Evolutionary conservation across 2,329 filamentous ascomycete species (phyloP).

Genomic region (Leptographium procerum): DNA sequence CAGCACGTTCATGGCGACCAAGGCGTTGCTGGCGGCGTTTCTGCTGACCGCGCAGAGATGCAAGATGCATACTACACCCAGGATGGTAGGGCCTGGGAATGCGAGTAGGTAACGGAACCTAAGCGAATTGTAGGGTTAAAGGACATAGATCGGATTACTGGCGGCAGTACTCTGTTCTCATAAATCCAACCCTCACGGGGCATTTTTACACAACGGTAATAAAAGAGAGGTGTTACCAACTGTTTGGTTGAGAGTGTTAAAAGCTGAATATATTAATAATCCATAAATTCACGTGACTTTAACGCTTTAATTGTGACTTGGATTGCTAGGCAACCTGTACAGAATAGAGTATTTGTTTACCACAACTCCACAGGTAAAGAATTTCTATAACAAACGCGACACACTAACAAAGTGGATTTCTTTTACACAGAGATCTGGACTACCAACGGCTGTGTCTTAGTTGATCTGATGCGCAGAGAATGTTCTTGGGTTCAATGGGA

Average conservation of each 20-base stretch:
- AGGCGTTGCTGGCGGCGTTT: slow-evolving; percentile 28
- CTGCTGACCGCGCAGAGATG: slow-evolving; percentile 23
- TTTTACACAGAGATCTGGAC: too few species aligned
- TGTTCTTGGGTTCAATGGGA: not conserved
- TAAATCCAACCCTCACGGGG: too few species aligned
- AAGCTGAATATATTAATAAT: too few species aligned
- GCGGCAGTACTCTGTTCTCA: not conserved
- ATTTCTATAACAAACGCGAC: too few species aligned
- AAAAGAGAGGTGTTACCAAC: too few species aligned
- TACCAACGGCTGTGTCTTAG: not conserved
- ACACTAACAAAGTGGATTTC: not conserved
- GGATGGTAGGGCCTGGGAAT: not conserved
- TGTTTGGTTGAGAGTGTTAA: too few species aligned
- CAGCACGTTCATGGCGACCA: slow-evolving; percentile 34
- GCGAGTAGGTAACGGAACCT: not conserved
- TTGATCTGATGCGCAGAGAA: not conserved
- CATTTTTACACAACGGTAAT: too few species aligned
- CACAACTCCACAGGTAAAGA: too few species aligned
- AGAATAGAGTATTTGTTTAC: too few species aligned
- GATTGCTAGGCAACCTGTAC: too few species aligned
- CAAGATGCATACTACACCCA: slow-evolving; percentile 39
- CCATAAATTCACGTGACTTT: too few species aligned
- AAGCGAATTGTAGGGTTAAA: not conserved
- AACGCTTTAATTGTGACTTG: too few species aligned
- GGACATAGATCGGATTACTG: not conserved